Conservation (phyloP, 805 yeast species). For the Alloascoidea hylecoeti region DNA sequence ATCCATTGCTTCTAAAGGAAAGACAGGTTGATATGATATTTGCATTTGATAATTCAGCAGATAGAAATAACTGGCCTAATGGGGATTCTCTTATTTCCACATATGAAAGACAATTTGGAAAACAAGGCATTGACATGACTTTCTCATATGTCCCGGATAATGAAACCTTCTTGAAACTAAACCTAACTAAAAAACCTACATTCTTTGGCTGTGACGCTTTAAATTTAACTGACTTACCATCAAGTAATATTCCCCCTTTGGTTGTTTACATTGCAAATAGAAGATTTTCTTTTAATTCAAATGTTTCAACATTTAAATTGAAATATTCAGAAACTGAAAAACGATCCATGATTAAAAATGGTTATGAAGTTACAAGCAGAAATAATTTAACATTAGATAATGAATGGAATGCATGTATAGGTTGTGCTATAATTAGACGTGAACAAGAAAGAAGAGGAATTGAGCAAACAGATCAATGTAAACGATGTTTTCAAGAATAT, state of each 20-base stretch:
- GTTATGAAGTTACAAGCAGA: slow-evolving; percentile 61
- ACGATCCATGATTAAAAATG: slow-evolving; percentile 51
- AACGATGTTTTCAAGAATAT: slow-evolving; percentile 54
- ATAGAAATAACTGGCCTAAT: slow-evolving; percentile 42
- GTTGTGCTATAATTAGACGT: slow-evolving; percentile 78
- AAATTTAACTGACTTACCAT: slow-evolving; percentile 38
- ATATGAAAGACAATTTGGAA: slow-evolving; percentile 39
- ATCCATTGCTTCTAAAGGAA: slow-evolving; percentile 46
- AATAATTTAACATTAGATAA: slow-evolving; percentile 55
- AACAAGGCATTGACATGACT: slow-evolving; percentile 37
- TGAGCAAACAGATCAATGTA: slow-evolving; percentile 56
- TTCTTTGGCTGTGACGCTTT: slow-evolving; percentile 63
- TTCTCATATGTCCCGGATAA: slow-evolving; percentile 66
- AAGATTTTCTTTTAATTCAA: slow-evolving; percentile 48
- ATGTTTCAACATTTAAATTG: slow-evolving; percentile 60
- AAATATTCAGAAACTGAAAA: slow-evolving; percentile 46
- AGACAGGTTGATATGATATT: slow-evolving; percentile 50
- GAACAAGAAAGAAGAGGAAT: slow-evolving; percentile 56
- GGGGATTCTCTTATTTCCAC: slow-evolving; percentile 40
- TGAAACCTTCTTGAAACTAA: slow-evolving; percentile 36
- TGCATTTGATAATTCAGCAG: slow-evolving; percentile 54
- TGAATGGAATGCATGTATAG: slow-evolving; percentile 64
- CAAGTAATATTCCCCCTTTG: slow-evolving; percentile 43
- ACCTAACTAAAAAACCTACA: slow-evolving; percentile 48
- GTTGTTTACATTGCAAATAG: slow-evolving; percentile 69